Conservation (phyloP, 2,329 filamentous ascomycete genomes). For the Westerdykella sp. region DNA sequence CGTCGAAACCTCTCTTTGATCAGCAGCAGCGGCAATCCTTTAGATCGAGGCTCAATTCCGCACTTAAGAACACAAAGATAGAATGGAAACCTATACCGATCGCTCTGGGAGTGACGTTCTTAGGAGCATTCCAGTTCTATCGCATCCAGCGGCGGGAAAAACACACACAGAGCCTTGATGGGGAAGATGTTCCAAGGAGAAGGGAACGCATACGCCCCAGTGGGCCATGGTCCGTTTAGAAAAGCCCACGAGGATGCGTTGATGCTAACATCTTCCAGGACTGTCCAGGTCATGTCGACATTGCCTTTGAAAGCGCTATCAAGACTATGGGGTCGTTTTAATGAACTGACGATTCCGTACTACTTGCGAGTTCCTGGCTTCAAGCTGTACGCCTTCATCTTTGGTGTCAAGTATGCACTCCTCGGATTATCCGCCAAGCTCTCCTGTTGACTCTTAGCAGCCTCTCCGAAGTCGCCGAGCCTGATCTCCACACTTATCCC, state of each 20-base stretch:
- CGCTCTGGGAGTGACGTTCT: slow-evolving; percentile 74
- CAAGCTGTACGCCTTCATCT: slow-evolving; percentile 82
- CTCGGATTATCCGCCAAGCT: slow-evolving; percentile 31
- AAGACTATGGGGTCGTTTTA: slow-evolving; percentile 83
- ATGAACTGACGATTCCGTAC: slow-evolving; percentile 82
- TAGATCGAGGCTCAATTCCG: slow-evolving; percentile 50
- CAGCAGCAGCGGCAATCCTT: slow-evolving; percentile 49
- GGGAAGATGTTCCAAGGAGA: slow-evolving; percentile 20
- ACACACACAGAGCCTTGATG: slow-evolving; percentile 26
- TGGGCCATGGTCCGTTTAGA: slow-evolving; percentile 64
- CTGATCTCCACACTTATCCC: slow-evolving; percentile 80
- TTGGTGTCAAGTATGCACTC: slow-evolving; percentile 65
- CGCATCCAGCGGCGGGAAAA: slow-evolving; percentile 56
- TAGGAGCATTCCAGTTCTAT: slow-evolving; percentile 79
- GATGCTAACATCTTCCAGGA: slow-evolving; percentile 44
- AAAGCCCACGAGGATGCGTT: not conserved
- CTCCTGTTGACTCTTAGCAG: slow-evolving; percentile 39
- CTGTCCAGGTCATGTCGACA: slow-evolving; percentile 89
- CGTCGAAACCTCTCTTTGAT: slow-evolving; percentile 38
- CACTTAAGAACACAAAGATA: slow-evolving; percentile 59
- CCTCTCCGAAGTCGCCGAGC: slow-evolving; percentile 78
- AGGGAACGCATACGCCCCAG: slow-evolving; percentile 32
- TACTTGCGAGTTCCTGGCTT: slow-evolving; percentile 84
- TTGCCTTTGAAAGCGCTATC: slow-evolving; percentile 86
- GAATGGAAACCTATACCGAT: slow-evolving; percentile 90